Percentiles rank a stretch among this genome's conserved stretches.
phyloP scores from a whole-genome alignment of 148 eudicot species.

The Vaccinium vitisidaea region DNA sequence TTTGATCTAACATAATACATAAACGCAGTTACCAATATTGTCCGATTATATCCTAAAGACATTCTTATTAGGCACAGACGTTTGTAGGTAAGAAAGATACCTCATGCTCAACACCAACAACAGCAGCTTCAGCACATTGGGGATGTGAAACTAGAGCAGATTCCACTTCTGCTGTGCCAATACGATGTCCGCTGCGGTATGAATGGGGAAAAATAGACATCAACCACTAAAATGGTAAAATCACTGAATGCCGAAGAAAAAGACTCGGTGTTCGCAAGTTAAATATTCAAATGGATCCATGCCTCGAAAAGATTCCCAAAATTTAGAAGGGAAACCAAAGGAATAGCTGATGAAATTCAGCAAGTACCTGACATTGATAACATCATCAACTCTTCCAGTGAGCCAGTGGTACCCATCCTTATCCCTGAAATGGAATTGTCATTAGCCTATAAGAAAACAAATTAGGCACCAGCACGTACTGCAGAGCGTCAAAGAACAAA shows the following conservation, averaged over 20 bases:
- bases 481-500: not conserved
- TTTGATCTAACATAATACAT: slow-evolving; percentile 55
- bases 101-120: slow-evolving; percentile 99
- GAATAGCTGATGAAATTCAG: slow-evolving; percentile 3
- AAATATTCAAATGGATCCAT: not conserved
- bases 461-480: not conserved
- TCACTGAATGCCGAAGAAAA: not conserved
- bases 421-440: slow-evolving; percentile 53
- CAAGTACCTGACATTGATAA: slow-evolving; percentile 91
- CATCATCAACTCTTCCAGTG: slow-evolving; percentile 99
- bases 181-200: slow-evolving; percentile 84
- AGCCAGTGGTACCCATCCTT: slow-evolving; percentile 99
- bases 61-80: not conserved
- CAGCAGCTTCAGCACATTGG: slow-evolving; percentile 98
- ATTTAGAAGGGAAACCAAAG: slow-evolving; percentile 2
- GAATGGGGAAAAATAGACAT: not conserved
- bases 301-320: not conserved
- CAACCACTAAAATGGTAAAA: not conserved
- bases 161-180: slow-evolving; percentile 99
- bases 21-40: not conserved
- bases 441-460: slow-evolving; percentile 9
- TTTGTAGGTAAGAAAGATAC: slow-evolving; percentile 29
- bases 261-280: not conserved
- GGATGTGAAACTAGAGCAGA: slow-evolving; percentile 98
- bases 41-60: not conserved